A percentile compares a stretch with the other conserved stretches of the same genome.
Conservation (phyloP, 2,329 filamentous ascomycete species). For the Aspergillus sp. region DNA sequence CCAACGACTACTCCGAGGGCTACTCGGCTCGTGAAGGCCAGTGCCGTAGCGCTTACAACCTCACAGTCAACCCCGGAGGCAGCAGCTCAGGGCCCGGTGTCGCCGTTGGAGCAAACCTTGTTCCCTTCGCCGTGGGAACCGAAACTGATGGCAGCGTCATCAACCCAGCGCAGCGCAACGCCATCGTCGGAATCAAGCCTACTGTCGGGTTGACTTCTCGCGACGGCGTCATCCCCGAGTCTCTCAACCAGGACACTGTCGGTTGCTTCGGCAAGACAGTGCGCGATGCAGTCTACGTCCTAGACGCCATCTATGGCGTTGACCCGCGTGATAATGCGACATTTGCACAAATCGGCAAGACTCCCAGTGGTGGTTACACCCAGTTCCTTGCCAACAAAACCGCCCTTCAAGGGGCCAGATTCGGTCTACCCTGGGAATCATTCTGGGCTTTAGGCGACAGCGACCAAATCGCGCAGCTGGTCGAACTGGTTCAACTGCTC, state of each 20-base stretch:
- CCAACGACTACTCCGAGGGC: not conserved
- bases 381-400: no score
- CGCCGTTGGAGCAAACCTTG: not conserved
- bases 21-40: not conserved
- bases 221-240: not conserved
- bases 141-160: conserved; percentile 4
- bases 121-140: conserved; percentile 4
- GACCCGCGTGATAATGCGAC: no score
- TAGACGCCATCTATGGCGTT: not conserved
- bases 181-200: conserved; percentile 5
- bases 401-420: conserved; percentile 29
- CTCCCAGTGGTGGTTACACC: no score
- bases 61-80: not conserved
- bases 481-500: conserved; percentile 55
- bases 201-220: conserved; percentile 1
- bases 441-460: conserved; percentile 65
- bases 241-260: conserved; percentile 1
- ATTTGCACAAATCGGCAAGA: no score
- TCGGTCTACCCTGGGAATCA: conserved; percentile 70
- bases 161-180: conserved; percentile 2
- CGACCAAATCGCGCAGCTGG: conserved; percentile 56
- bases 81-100: conserved; percentile 6
- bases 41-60: not conserved
- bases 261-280: conserved; percentile 2
- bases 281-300: not conserved